These are phyloP conservation scores for Mollisiaceae sp. DNA, from an alignment of 2,329 filamentous ascomycete species.

Conservation along the genomic window DNA sequence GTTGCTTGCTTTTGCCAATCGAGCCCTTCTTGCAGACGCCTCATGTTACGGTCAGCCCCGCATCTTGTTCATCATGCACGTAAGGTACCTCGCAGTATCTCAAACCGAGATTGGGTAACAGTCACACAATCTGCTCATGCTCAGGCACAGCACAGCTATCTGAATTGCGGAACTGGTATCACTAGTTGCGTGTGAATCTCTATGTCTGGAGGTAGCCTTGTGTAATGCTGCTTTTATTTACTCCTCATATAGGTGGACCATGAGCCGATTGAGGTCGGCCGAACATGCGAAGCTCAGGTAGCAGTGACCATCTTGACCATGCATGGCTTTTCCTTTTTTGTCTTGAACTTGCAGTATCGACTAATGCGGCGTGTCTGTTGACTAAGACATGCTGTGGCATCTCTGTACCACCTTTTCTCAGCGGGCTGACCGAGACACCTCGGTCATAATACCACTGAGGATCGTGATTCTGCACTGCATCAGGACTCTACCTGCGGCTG, in stretches of 20 bases:
- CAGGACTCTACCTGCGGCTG: not conserved
- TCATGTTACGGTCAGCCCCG: not conserved
- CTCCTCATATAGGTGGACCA: not conserved
- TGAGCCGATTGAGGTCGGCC: not conserved
- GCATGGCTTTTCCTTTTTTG: not conserved
- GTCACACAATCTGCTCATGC: conserved; percentile 1
- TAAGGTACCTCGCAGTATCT: conserved; percentile 5
- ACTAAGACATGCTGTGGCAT: conserved; percentile 3
- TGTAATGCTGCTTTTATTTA: not conserved
- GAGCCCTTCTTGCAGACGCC: not conserved
- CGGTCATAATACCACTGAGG: conserved; percentile 1
- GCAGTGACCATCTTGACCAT: not conserved
- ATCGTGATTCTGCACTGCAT: not conserved
- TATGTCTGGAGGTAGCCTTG: not conserved
- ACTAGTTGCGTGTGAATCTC: not conserved
- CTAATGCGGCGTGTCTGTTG: not conserved
- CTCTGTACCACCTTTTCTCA: not conserved
- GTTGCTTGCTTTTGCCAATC: not conserved
- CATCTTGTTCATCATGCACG: not conserved
- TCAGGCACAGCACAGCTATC: not conserved
- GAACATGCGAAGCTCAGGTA: not conserved
- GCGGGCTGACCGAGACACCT: not conserved
- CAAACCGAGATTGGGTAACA: not conserved
- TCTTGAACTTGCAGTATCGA: conserved; percentile 4
- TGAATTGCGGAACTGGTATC: not conserved